Evolutionary conservation across 805 yeast species (phyloP).

Genomic region (Lipomyces yamadae): DNA sequence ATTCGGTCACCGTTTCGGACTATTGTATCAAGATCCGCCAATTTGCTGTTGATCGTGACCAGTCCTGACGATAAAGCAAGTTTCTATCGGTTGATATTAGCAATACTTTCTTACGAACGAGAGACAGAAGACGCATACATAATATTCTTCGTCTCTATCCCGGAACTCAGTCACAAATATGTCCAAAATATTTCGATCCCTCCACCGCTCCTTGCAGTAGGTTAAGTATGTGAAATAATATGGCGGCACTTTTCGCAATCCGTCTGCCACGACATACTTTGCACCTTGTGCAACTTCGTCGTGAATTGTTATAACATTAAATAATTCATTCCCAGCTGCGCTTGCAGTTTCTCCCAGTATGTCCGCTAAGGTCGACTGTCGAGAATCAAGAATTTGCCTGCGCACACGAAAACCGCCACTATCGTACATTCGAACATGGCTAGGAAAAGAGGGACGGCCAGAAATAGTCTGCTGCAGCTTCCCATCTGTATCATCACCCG

Average conservation of each 20-base stretch:
- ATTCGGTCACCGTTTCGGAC: slow-evolving; percentile 84
- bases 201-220: slow-evolving; percentile 90
- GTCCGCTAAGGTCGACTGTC: slow-evolving; percentile 16
- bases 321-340: slow-evolving; percentile 16
- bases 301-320: slow-evolving; percentile 37
- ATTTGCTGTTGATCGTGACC: slow-evolving; percentile 71
- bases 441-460: not conserved
- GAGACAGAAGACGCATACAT: slow-evolving; percentile 42
- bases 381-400: slow-evolving; percentile 25
- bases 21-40: slow-evolving; percentile 66
- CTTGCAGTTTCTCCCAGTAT: slow-evolving; percentile 26
- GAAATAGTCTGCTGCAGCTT: not conserved
- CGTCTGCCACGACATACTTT: slow-evolving; percentile 44
- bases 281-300: slow-evolving; percentile 47
- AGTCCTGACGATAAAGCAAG: slow-evolving; percentile 72
- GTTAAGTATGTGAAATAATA: slow-evolving; percentile 90
- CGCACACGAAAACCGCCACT: slow-evolving; percentile 33
- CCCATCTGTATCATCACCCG: not conserved
- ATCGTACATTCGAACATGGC: slow-evolving; percentile 17
- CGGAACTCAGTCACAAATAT: slow-evolving; percentile 85
- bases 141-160: slow-evolving; percentile 71
- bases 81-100: slow-evolving; percentile 14
- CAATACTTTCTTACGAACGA: not conserved
- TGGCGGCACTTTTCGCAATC: slow-evolving; percentile 74
- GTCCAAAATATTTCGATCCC: slow-evolving; percentile 77